These are phyloP conservation scores for Phialophora tarda DNA, from an alignment of 2,329 filamentous ascomycete genomes.

Conservation along the genomic window DNA sequence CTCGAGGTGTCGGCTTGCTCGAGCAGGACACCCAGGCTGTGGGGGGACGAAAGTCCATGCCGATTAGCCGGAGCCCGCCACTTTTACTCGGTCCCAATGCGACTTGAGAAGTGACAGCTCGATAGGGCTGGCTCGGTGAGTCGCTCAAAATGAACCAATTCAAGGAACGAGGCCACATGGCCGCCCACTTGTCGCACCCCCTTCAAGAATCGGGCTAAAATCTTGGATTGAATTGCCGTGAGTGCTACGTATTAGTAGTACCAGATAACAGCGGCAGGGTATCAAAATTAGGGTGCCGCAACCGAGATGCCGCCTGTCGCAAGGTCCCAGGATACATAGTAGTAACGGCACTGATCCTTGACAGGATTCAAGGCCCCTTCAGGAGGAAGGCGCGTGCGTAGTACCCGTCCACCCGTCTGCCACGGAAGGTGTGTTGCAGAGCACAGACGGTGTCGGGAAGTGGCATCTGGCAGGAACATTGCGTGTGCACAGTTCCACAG, in stretches of 20 bases:
- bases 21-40: not conserved
- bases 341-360: too few relatives aligned
- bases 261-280: not conserved
- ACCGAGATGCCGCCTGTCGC: slow-evolving; percentile 14
- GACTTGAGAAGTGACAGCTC: not conserved
- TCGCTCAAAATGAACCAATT: not conserved
- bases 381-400: not conserved
- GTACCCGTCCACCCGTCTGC: too few relatives aligned
- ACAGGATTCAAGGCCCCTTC: not conserved
- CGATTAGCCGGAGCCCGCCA: slow-evolving; percentile 13
- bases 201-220: too few relatives aligned
- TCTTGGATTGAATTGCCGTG: not conserved
- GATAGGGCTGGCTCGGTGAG: not conserved
- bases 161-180: slow-evolving; percentile 7
- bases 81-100: not conserved
- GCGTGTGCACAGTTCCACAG: not conserved
- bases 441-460: not conserved
- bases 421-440: not conserved
- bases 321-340: not conserved
- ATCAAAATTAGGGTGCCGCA: slow-evolving; percentile 13
- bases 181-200: not conserved
- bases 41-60: slow-evolving; percentile 4
- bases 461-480: not conserved
- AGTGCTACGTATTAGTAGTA: too few relatives aligned
- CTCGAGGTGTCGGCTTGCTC: not conserved